Conservation (phyloP, 1,284 basidiomycete genomes). For the Takashimella koratensis region DNA sequence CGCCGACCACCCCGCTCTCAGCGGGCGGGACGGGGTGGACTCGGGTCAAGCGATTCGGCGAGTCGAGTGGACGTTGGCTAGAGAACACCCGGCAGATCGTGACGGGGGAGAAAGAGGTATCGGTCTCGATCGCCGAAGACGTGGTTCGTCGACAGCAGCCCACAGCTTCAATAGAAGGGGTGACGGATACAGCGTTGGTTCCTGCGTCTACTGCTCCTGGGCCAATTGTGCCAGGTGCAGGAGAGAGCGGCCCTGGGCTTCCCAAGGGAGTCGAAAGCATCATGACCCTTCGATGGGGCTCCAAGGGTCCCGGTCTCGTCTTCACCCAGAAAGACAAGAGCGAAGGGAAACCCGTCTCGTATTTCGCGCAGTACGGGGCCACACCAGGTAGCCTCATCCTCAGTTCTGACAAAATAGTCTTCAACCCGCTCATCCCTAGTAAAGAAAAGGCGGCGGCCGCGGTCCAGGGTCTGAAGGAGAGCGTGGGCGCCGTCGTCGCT, state of each 20-base stretch:
- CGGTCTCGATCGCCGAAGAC: constrained; percentile 2
- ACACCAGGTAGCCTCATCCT: constrained; percentile 6
- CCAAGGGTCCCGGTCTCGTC: constrained; percentile 2
- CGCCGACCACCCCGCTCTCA: neutral
- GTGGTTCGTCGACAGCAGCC: too few relatives aligned
- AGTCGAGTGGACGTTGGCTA: neutral
- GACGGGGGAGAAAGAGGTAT: constrained; percentile 7
- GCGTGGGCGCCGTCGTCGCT: neutral
- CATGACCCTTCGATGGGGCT: neutral
- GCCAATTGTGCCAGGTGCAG: neutral
- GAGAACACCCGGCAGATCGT: constrained; percentile 8
- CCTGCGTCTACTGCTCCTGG: neutral
- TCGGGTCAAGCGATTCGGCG: constrained; percentile 1
- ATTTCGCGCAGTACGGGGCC: constrained; percentile 9
- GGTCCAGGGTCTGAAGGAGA: neutral
- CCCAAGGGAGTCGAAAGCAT: neutral
- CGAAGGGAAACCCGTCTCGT: neutral
- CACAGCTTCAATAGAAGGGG: too few relatives aligned
- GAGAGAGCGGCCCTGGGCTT: neutral
- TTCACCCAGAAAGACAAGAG: neutral
- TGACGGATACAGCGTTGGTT: neutral
- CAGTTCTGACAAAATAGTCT: constrained; percentile 2
- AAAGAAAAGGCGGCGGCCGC: neutral
- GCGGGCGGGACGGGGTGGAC: neutral
- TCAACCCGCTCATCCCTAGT: constrained; percentile 7